These are phyloP conservation scores for Pelargonium nanum DNA, from an alignment of 345 rosid species.

Conservation along the genomic window DNA sequence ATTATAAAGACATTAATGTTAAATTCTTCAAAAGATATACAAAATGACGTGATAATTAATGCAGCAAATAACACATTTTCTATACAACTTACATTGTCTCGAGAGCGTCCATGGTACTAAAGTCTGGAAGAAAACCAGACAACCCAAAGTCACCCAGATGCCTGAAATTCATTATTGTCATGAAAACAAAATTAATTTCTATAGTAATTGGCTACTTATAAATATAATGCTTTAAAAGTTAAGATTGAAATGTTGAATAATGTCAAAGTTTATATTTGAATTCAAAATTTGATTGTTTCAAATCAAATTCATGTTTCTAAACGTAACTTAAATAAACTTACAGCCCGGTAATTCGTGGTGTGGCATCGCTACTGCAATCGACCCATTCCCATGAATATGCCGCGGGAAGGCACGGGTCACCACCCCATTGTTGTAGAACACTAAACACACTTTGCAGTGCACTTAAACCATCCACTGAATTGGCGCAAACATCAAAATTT, in stretches of 20 bases:
- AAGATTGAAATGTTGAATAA: too few species aligned
- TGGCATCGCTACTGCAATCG: conserved; percentile 18
- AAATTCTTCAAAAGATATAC: too few species aligned
- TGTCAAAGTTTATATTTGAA: too few species aligned
- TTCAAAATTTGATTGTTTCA: too few species aligned
- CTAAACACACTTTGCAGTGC: conserved; percentile 10
- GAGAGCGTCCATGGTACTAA: conserved; percentile 37
- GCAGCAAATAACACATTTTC: neutral
- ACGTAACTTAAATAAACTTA: conserved; percentile 8
- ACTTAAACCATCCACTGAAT: conserved; percentile 25
- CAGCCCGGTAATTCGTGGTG: conserved; percentile 36
- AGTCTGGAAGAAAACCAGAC: conserved; percentile 33
- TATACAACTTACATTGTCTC: conserved; percentile 24
- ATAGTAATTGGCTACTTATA: neutral
- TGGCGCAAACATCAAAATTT: neutral
- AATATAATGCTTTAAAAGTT: neutral
- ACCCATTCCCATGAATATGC: conserved; percentile 40
- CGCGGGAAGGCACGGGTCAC: conserved; percentile 46
- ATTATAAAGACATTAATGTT: too few species aligned
- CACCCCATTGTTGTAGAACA: conserved; percentile 21
- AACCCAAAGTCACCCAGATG: conserved; percentile 23
- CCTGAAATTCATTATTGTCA: conserved; percentile 22
- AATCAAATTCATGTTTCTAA: too few species aligned
- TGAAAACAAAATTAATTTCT: neutral
- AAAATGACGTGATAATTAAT: neutral